Evolutionary conservation across 306 rosid species (phyloP).

Genomic region (Vachellia pachyceras): DNA sequence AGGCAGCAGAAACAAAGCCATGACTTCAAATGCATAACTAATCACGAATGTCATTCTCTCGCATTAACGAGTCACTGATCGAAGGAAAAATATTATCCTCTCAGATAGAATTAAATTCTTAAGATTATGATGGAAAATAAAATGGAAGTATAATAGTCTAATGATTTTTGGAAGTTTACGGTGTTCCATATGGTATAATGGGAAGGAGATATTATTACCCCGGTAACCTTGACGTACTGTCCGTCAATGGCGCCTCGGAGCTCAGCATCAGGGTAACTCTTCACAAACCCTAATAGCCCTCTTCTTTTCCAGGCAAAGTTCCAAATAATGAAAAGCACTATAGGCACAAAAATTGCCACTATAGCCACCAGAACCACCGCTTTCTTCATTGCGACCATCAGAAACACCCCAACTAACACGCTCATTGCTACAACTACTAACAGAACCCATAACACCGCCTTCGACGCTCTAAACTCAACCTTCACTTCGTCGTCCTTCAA

Average conservation of each 20-base stretch:
- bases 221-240: constrained; percentile 96
- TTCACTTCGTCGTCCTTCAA: constrained; percentile 66
- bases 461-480: constrained; percentile 71
- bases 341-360: constrained; percentile 60
- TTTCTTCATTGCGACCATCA: constrained; percentile 91
- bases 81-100: neutral
- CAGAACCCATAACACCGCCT: constrained; percentile 75
- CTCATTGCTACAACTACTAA: constrained; percentile 73
- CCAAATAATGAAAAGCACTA: constrained; percentile 58
- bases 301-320: constrained; percentile 66
- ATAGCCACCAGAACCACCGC: constrained; percentile 64
- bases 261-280: constrained; percentile 87
- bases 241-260: constrained; percentile 94
- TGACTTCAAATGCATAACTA: neutral
- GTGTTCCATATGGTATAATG: no score
- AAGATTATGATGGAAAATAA: neutral
- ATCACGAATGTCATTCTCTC: neutral
- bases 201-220: constrained; percentile 63
- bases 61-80: constrained; percentile 19
- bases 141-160: neutral
- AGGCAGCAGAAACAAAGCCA: constrained; percentile 15
- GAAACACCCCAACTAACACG: constrained; percentile 79
- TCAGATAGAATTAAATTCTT: neutral
- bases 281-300: constrained; percentile 76
- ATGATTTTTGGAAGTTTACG: no score